phyloP scores from a whole-genome alignment of 192 early-diverging fungal genomes.

The Geranomyces variabilis region DNA sequence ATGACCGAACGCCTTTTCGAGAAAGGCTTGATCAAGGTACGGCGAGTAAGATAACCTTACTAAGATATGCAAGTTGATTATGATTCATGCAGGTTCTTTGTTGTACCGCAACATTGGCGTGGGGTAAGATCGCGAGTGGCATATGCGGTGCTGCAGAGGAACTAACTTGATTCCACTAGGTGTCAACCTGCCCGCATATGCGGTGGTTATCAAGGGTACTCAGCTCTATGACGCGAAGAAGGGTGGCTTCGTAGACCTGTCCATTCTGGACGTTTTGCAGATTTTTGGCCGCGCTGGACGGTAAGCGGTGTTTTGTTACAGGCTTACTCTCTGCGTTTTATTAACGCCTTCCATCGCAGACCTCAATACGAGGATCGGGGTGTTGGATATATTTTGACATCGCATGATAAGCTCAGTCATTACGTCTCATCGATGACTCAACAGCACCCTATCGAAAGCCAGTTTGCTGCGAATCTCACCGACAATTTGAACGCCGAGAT shows the following conservation, averaged over 20 bases:
- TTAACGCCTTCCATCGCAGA: slow-evolving; percentile 23
- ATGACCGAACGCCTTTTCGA: slow-evolving; percentile 90
- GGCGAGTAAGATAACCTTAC: background rate
- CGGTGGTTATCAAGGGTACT: slow-evolving; percentile 98
- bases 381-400: slow-evolving; percentile 93
- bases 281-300: slow-evolving; percentile 99
- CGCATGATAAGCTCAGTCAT: slow-evolving; percentile 89
- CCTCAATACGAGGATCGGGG: slow-evolving; percentile 87
- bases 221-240: slow-evolving; percentile 93
- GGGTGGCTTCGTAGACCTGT: slow-evolving; percentile 92
- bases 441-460: slow-evolving; percentile 96
- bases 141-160: background rate
- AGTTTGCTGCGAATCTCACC: slow-evolving; percentile 79
- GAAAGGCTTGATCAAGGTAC: slow-evolving; percentile 73
- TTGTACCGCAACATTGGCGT: slow-evolving; percentile 98
- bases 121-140: slow-evolving; percentile 71
- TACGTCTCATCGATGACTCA: slow-evolving; percentile 94
- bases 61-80: background rate
- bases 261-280: slow-evolving; percentile 98
- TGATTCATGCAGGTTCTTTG: slow-evolving; percentile 71
- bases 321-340: no score
- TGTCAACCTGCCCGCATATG: slow-evolving; percentile 97
- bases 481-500: slow-evolving; percentile 99
- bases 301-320: slow-evolving; percentile 13
- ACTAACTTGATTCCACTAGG: background rate